phyloP scores from a whole-genome alignment of 495 filamentous ascomycete genomes.

The Penicillium cosmopolitanum region DNA sequence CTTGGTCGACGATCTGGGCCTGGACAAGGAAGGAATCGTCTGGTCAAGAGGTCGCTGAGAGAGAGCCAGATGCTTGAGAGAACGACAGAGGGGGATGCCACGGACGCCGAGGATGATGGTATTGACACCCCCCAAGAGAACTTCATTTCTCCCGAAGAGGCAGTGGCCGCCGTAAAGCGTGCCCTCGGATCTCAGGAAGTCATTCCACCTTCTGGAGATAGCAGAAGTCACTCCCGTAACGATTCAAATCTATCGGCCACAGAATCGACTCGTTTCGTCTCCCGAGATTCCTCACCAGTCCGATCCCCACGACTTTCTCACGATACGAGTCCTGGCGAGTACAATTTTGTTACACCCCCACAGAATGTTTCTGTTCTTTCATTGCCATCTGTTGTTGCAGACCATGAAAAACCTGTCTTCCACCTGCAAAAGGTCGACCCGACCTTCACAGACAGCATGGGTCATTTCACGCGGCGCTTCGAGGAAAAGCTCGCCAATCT shows the following conservation, averaged over 20 bases:
- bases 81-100: conserved; percentile 10
- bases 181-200: conserved; percentile 21
- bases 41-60: conserved; percentile 18
- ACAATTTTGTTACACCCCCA: conserved; percentile 5
- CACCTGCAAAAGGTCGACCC: conserved; percentile 67
- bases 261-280: conserved; percentile 16
- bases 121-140: conserved; percentile 18
- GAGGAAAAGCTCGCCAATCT: conserved; percentile 54
- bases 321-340: background rate
- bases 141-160: conserved; percentile 26
- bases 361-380: conserved; percentile 25
- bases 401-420: conserved; percentile 32
- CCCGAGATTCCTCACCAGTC: conserved; percentile 18
- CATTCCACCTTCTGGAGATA: background rate
- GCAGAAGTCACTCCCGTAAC: conserved; percentile 6
- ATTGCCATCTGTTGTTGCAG: conserved; percentile 20
- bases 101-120: conserved; percentile 15
- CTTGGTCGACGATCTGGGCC: conserved; percentile 32
- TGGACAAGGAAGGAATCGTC: conserved; percentile 27
- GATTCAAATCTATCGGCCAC: conserved; percentile 14
- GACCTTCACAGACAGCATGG: conserved; percentile 68
- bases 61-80: conserved; percentile 16
- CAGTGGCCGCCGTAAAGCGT: conserved; percentile 23
- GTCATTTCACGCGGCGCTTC: conserved; percentile 59
- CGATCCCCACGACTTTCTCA: conserved; percentile 4